Percentiles rank a stretch among this genome's conserved stretches.
These are phyloP conservation scores for Colletotrichum sojae DNA, from an alignment of 2,329 filamentous ascomycete species.

Conservation along the genomic window DNA sequence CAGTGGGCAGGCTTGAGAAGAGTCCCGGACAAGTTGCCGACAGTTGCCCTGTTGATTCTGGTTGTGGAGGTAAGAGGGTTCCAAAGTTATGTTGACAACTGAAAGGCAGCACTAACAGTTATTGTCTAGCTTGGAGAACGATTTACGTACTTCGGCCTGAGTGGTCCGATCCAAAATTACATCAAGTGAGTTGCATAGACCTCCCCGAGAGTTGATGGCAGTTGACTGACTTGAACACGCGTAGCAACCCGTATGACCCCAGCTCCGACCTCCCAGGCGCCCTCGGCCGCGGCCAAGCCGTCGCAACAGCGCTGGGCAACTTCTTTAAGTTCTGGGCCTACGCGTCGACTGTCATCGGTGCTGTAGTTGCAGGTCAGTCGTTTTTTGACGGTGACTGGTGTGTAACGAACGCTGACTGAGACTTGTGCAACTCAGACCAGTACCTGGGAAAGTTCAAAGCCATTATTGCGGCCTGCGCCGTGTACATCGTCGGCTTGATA, in stretches of 20 bases:
- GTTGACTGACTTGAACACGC: background rate
- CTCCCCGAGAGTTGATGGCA: background rate
- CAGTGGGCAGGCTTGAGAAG: conserved; percentile 43
- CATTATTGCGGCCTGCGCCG: conserved; percentile 63
- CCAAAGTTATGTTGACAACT: background rate
- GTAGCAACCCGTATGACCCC: conserved; percentile 44
- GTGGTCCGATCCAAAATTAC: conserved; percentile 50
- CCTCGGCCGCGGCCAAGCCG: conserved; percentile 43
- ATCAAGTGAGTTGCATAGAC: conserved; percentile 44
- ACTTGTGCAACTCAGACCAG: conserved; percentile 61
- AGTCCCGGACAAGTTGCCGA: conserved; percentile 47
- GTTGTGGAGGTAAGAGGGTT: conserved; percentile 43
- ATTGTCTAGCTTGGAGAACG: conserved; percentile 46
- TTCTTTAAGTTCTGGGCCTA: conserved; percentile 48
- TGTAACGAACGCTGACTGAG: background rate
- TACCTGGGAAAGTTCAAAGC: conserved; percentile 74
- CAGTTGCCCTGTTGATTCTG: conserved; percentile 46
- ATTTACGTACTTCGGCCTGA: conserved; percentile 50
- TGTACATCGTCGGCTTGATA: conserved; percentile 42
- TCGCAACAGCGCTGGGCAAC: conserved; percentile 43
- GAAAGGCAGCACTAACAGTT: background rate
- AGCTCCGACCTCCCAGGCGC: conserved; percentile 39
- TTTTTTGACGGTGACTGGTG: no score
- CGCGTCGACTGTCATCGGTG: conserved; percentile 25
- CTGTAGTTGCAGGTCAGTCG: conserved; percentile 18